phyloP scores from a whole-genome alignment of 139 green algal genomes.

The Gonium pectorale region DNA sequence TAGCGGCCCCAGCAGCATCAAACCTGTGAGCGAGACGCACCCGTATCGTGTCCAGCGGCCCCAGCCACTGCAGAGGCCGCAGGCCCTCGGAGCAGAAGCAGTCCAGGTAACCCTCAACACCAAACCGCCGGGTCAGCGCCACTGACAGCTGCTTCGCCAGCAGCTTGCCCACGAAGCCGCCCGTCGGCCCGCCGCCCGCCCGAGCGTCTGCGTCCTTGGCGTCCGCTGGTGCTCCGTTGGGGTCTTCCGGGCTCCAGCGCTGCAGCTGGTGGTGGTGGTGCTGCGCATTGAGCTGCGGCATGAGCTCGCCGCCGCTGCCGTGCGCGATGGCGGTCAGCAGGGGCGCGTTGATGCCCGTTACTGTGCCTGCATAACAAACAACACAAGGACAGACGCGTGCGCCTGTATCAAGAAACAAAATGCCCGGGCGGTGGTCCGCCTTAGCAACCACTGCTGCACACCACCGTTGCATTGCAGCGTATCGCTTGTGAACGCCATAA shows the following conservation, averaged over 20 bases:
- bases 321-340: conserved; percentile 27
- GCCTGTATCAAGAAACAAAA: no score
- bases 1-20: no score
- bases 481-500: no score
- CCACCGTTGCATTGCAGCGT: no score
- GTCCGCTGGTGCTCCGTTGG: not conserved
- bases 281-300: not conserved
- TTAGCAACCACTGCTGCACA: no score
- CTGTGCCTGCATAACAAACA: no score
- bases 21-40: no score
- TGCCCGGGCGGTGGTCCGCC: no score
- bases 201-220: not conserved
- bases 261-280: not conserved
- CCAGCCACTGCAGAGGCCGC: conserved; percentile 38
- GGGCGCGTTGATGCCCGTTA: conserved; percentile 25
- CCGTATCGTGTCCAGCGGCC: conserved; percentile 22
- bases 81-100: conserved; percentile 43
- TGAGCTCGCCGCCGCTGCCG: conserved; percentile 22
- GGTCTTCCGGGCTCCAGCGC: not conserved
- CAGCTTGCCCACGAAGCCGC: not conserved
- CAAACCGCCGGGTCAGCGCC: conserved; percentile 4
- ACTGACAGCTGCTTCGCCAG: conserved; percentile 5
- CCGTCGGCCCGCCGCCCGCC: not conserved
- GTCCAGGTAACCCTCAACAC: conserved; percentile 23
- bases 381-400: no score